These are phyloP conservation scores for Glebionis coronaria DNA, from an alignment of 129 eudicot species.

Conservation along the genomic window DNA sequence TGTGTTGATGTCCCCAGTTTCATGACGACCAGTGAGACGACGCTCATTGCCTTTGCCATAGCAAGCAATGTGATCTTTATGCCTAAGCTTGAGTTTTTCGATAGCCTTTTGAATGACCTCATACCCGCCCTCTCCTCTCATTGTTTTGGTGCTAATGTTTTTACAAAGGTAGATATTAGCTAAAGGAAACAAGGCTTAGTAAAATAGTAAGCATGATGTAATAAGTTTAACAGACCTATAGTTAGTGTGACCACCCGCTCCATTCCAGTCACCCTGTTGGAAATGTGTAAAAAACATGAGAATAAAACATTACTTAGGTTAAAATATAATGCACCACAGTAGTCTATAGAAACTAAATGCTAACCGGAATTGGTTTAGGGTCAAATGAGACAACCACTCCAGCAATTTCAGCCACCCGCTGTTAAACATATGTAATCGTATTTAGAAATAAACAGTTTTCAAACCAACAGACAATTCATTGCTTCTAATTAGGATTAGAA, in stretches of 20 bases:
- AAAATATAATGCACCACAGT: neutral
- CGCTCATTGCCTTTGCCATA: slow-evolving; percentile 95
- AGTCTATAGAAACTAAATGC: slow-evolving; percentile 2
- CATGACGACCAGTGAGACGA: slow-evolving; percentile 76
- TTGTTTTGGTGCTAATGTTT: slow-evolving; percentile 60
- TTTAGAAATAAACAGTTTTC: neutral
- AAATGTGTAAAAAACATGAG: neutral
- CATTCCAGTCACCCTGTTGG: slow-evolving; percentile 91
- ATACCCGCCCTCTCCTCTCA: slow-evolving; percentile 82
- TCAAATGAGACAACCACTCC: slow-evolving; percentile 78
- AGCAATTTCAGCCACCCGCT: slow-evolving; percentile 87
- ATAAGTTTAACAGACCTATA: slow-evolving; percentile 45
- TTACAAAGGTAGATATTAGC: neutral
- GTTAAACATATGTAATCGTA: slow-evolving; percentile 5
- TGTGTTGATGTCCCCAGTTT: slow-evolving; percentile 66
- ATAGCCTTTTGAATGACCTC: slow-evolving; percentile 87
- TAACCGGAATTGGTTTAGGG: slow-evolving; percentile 86
- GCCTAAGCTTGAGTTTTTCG: slow-evolving; percentile 61
- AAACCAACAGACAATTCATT: neutral
- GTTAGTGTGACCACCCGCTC: slow-evolving; percentile 81
- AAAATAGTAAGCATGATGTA: neutral
- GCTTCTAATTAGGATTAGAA: neutral
- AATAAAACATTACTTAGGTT: neutral
- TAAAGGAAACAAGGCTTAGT: neutral
- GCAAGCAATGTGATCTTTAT: slow-evolving; percentile 70